Conservation (phyloP, 148 eudicot species). For the Vaccinium vitisidaea region DNA sequence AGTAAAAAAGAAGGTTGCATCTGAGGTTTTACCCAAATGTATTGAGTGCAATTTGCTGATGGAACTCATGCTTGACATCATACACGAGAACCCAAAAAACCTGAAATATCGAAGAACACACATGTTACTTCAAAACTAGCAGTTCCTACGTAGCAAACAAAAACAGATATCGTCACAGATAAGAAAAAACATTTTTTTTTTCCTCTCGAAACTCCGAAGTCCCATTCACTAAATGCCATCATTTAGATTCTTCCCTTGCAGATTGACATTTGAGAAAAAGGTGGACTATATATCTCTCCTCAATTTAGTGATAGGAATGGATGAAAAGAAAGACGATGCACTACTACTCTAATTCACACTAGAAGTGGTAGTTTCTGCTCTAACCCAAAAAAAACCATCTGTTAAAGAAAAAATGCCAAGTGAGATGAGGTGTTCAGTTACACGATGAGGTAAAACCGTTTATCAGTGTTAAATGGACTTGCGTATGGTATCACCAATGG, state of each 20-base stretch:
- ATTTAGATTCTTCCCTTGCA: neutral
- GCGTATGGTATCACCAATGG: neutral
- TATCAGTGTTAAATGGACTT: neutral
- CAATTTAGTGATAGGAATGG: neutral
- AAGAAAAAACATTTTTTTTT: neutral
- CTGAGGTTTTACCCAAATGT: neutral
- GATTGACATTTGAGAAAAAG: neutral
- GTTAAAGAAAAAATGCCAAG: neutral
- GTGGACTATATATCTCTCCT: neutral
- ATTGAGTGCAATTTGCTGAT: conserved; percentile 9
- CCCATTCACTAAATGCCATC: neutral
- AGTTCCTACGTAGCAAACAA: neutral
- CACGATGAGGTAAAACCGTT: neutral
- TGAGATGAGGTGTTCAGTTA: neutral
- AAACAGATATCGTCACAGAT: neutral
- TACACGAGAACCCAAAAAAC: conserved; percentile 27
- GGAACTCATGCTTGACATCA: conserved; percentile 17
- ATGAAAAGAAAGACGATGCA: neutral
- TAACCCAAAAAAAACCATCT: too few species aligned
- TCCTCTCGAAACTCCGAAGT: neutral
- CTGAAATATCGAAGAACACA: conserved; percentile 19
- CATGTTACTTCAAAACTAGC: neutral
- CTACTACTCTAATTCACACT: neutral
- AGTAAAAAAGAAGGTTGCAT: neutral
- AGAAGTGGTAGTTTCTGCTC: neutral